Evolutionary conservation across 495 filamentous ascomycete species (phyloP).

Genomic region (Hypoxylon crocopeplum): DNA sequence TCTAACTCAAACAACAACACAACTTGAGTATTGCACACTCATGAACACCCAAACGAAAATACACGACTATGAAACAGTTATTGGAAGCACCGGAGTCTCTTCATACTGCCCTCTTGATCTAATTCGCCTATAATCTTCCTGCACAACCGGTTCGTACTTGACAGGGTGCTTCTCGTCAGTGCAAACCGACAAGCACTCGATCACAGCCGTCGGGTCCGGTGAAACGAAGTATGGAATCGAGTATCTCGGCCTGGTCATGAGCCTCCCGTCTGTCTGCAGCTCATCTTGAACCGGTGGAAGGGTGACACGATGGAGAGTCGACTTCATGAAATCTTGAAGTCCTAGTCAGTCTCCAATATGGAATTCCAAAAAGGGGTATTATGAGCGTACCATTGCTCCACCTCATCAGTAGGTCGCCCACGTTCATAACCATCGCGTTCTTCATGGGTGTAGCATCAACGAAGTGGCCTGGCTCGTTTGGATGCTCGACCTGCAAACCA

Average conservation of each 20-base stretch:
- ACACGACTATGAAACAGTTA: slow-evolving; percentile 19
- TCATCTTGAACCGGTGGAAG: slow-evolving; percentile 49
- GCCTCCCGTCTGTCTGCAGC: slow-evolving; percentile 44
- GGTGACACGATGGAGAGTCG: slow-evolving; percentile 63
- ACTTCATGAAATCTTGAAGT: slow-evolving; percentile 55
- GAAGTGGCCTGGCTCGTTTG: slow-evolving; percentile 55
- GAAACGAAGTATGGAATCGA: slow-evolving; percentile 70
- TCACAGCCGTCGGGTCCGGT: slow-evolving; percentile 59
- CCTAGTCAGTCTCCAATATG: slow-evolving; percentile 2
- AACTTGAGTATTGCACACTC: too few relatives aligned
- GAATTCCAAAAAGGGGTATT: slow-evolving; percentile 1
- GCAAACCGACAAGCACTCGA: slow-evolving; percentile 65
- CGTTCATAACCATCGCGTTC: slow-evolving; percentile 63
- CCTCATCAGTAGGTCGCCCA: slow-evolving; percentile 65
- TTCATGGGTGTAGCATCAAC: slow-evolving; percentile 58
- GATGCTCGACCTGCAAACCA: slow-evolving; percentile 65
- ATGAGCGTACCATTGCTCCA: slow-evolving; percentile 61
- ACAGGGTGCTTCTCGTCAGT: slow-evolving; percentile 42
- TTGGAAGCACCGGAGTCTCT: slow-evolving; percentile 9
- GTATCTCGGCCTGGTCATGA: slow-evolving; percentile 61
- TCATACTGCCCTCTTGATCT: slow-evolving; percentile 59
- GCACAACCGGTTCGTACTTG: slow-evolving; percentile 61
- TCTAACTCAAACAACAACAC: too few relatives aligned
- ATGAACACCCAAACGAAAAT: too few relatives aligned
- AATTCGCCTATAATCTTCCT: slow-evolving; percentile 59